Base-by-base conservation (phyloP, 345 rosid genomes). In the Raphanus sativus region DNA sequence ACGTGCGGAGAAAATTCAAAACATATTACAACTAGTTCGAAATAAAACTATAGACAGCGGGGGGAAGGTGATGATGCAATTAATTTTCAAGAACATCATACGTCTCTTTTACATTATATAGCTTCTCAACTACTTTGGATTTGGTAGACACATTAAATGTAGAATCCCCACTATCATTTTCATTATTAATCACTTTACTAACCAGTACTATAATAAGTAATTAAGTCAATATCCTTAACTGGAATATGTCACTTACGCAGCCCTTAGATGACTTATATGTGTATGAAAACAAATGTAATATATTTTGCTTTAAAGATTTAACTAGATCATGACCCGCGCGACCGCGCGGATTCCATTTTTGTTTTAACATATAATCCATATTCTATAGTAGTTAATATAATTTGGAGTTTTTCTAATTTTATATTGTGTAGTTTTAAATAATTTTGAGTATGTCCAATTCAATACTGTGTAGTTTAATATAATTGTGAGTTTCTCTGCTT, bases 81-180 rank as follows among this genome's bases (percentile, higher is more conserved):
- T 61, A 33, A 15, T 3, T 60, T 69, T 45, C 56, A 34, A 33
- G 64, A 52, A 61, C 32, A 60, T 48, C 2, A 2, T 36, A 62
- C 67, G 50, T 56, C 58, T 69, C 28, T 65, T 42, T 12, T 33
- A 45, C 72, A 59, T 71, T 59, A 45, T 45, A 71, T 28, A 59
- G 32, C 56, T 59, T 65, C 81, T 67, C 82, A 79, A 73, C 82
- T 38, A 68, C 82, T 73, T 73, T 36, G 0, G 26, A 60, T 78
- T 65, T 66, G 81, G 77, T 55, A 21, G 74, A 15, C 34, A 68
- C 65, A 67, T 68, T 79, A 1, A 79, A 8, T 73, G 78, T 74
- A 21, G 21, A 61, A 74, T 4, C 70, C 7, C 78, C 63, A 36
- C 56, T 16, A 55, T 73, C 75, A 17, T 24, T 68, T 67, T 72